Conservation (phyloP, 306 rosid species). For the Casuarina cunninghamiana region DNA sequence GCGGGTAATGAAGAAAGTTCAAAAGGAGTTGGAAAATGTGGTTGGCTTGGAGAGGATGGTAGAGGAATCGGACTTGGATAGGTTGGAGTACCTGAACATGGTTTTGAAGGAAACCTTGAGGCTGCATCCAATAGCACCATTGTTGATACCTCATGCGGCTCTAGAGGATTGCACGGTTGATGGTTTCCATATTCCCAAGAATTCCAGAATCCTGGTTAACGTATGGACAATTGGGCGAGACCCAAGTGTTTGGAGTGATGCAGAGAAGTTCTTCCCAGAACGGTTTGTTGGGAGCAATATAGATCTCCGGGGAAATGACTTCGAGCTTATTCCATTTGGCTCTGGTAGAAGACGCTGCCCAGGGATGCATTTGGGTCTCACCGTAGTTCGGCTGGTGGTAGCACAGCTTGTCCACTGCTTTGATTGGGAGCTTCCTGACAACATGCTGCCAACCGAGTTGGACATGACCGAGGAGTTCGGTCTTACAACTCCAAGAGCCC, state of each 20-base stretch:
- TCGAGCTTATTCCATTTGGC: neutral
- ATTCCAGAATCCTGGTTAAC: constrained; percentile 28
- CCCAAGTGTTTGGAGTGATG: constrained; percentile 24
- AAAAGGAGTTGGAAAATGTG: constrained; percentile 47
- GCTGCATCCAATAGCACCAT: constrained; percentile 61
- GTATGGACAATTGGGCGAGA: constrained; percentile 34
- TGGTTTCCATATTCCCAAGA: constrained; percentile 47
- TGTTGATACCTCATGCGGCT: constrained; percentile 53
- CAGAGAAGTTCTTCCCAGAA: constrained; percentile 32
- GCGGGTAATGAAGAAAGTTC: constrained; percentile 53
- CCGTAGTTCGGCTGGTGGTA: constrained; percentile 19
- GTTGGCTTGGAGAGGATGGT: constrained; percentile 58
- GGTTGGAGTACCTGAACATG: constrained; percentile 47
- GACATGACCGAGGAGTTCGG: constrained; percentile 42
- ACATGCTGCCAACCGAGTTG: constrained; percentile 26
- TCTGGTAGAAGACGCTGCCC: constrained; percentile 46
- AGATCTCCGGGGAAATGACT: constrained; percentile 12
- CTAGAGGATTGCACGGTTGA: constrained; percentile 47
- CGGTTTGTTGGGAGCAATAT: constrained; percentile 26
- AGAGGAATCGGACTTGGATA: constrained; percentile 56
- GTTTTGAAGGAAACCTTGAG: constrained; percentile 57
- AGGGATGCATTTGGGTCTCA: constrained; percentile 29
- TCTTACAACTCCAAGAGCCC: constrained; percentile 29
- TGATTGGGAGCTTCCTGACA: constrained; percentile 39
- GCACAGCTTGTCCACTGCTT: constrained; percentile 43